Conservation (phyloP, 2,329 filamentous ascomycete species). For the Mariannaea sp. region DNA sequence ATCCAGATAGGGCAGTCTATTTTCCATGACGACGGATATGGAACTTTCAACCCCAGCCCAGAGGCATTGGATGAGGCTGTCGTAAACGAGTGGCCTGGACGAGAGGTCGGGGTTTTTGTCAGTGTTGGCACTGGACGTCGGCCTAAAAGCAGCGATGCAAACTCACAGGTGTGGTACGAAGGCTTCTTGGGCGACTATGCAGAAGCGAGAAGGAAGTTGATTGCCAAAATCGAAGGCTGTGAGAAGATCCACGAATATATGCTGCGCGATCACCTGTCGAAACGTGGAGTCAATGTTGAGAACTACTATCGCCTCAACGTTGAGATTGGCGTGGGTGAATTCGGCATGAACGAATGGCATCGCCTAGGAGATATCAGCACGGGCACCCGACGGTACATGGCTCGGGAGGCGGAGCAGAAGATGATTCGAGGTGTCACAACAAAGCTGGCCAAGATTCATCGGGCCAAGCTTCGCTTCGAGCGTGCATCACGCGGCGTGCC, state of each 20-base stretch:
- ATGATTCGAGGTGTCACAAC: conserved; percentile 77
- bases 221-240: conserved; percentile 93
- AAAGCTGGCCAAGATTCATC: conserved; percentile 83
- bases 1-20: conserved; percentile 91
- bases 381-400: conserved; percentile 82
- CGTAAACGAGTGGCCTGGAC: conserved; percentile 91
- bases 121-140: conserved; percentile 94
- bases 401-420: conserved; percentile 71
- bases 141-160: conserved; percentile 66
- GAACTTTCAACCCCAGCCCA: conserved; percentile 89
- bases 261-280: conserved; percentile 76
- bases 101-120: conserved; percentile 89
- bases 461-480: conserved; percentile 72
- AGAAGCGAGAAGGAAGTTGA: conserved; percentile 82
- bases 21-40: conserved; percentile 91
- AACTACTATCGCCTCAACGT: conserved; percentile 98
- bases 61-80: conserved; percentile 87
- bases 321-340: conserved; percentile 93
- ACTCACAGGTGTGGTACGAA: conserved; percentile 87
- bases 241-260: conserved; percentile 89
- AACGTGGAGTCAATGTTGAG: conserved; percentile 80
- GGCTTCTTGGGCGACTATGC: conserved; percentile 91
- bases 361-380: conserved; percentile 94
- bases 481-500: conserved; percentile 49
- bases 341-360: conserved; percentile 98